These are phyloP conservation scores for Thraustotheca clavata DNA, from an alignment of 352 stramenopile species.

Conservation along the genomic window DNA sequence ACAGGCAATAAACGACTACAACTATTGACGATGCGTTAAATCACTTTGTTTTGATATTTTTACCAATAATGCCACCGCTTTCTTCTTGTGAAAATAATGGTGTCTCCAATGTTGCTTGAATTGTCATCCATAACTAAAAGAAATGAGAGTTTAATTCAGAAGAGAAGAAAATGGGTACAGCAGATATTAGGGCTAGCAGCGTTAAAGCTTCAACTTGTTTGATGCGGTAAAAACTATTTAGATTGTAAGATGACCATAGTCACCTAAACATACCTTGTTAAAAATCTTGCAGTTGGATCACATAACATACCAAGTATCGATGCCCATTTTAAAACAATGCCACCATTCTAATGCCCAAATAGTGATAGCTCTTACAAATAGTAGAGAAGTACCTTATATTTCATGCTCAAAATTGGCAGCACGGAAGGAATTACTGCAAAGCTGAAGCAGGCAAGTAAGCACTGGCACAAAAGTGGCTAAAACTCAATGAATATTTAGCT, in stretches of 20 bases:
- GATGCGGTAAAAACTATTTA: constrained; percentile 22
- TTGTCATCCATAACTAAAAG: background rate
- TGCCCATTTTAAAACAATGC: constrained; percentile 9
- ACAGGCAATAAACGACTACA: background rate
- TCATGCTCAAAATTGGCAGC: constrained; percentile 62
- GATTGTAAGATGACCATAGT: background rate
- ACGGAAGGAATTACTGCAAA: constrained; percentile 57
- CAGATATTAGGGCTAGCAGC: background rate
- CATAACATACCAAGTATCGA: constrained; percentile 34
- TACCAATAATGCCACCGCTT: background rate
- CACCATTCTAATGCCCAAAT: background rate
- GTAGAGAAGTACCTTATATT: constrained; percentile 38
- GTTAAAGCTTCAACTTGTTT: background rate
- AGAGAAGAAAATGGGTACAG: background rate
- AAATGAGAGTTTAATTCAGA: background rate
- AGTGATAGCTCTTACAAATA: background rate
- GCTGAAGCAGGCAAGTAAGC: constrained; percentile 41
- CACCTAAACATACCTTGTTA: constrained; percentile 13
- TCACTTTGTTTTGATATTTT: no score
- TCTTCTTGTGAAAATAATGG: background rate
- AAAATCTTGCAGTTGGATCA: constrained; percentile 34
- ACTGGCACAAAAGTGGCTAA: constrained; percentile 45
- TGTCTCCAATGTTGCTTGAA: background rate
- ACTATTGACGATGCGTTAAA: no score
- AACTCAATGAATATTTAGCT: constrained; percentile 20